A percentile compares a stretch with the other conserved stretches of the same genome.
Evolutionary conservation across 768 basidiomycete genomes (phyloP).

Genomic region (Steccherinum ochraceum): DNA sequence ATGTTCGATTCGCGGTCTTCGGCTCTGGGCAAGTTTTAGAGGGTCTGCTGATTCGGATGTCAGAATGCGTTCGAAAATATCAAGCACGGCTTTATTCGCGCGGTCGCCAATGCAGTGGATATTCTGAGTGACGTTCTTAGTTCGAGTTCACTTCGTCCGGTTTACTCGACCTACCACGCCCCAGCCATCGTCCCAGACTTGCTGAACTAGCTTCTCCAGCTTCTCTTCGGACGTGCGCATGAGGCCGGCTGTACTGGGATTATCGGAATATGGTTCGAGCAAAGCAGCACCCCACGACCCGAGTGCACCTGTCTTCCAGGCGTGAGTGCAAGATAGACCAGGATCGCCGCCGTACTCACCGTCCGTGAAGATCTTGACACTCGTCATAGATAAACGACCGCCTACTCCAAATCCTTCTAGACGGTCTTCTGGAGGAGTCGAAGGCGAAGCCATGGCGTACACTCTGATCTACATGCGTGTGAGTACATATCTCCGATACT

Average conservation of each 20-base stretch:
- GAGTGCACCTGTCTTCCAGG: conserved; percentile 55
- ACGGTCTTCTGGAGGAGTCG: conserved; percentile 49
- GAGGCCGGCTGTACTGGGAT: conserved; percentile 63
- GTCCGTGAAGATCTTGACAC: conserved; percentile 73
- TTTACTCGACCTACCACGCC: conserved; percentile 84
- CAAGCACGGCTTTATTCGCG: conserved; percentile 76
- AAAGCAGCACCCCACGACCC: conserved; percentile 93
- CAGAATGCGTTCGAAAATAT: conserved; percentile 72
- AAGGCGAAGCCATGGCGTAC: conserved; percentile 36
- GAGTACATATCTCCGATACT: no score
- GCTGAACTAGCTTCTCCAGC: conserved; percentile 46
- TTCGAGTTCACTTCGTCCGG: neutral
- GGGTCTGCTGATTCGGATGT: conserved; percentile 16
- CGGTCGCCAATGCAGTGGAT: conserved; percentile 87
- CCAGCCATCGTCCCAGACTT: conserved; percentile 71
- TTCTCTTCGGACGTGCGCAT: conserved; percentile 52
- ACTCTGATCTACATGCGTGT: conserved; percentile 22
- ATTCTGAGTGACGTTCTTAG: conserved; percentile 68
- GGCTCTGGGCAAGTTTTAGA: conserved; percentile 30
- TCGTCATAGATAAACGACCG: conserved; percentile 48
- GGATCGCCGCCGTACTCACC: conserved; percentile 33
- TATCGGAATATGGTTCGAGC: conserved; percentile 77
- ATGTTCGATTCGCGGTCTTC: conserved; percentile 85
- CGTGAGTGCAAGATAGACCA: conserved; percentile 4
- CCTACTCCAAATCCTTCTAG: conserved; percentile 54